A percentile compares a stretch with the other conserved stretches of the same genome.
Conservation (phyloP, 148 eudicot genomes). For the Vaccinium vitisidaea region DNA sequence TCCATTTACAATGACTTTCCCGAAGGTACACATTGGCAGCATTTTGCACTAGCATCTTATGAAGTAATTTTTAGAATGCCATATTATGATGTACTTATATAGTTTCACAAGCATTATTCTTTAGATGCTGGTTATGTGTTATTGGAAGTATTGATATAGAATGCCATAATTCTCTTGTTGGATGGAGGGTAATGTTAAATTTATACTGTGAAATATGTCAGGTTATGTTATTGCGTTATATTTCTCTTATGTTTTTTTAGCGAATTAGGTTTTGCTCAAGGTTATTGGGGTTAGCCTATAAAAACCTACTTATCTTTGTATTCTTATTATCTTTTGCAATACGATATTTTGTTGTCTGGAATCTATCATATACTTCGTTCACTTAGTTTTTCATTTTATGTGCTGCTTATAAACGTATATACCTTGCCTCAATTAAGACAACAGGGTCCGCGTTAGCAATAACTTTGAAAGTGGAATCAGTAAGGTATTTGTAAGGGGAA, state of each 20-base stretch:
- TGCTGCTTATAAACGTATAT: neutral
- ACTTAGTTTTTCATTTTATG: neutral
- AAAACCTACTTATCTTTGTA: no score
- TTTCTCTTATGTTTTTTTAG: no score
- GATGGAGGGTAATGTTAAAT: neutral
- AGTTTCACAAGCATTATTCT: neutral
- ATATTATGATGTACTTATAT: neutral
- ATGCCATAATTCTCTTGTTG: neutral
- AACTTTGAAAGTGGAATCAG: neutral
- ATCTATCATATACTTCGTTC: neutral
- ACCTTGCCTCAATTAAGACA: neutral
- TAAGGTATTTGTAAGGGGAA: neutral
- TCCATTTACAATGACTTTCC: constrained; percentile 80
- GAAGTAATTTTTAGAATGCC: neutral
- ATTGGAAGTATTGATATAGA: neutral
- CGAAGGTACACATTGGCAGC: constrained; percentile 49
- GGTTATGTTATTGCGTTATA: no score
- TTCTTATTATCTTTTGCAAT: no score
- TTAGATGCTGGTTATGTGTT: neutral
- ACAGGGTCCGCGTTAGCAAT: neutral
- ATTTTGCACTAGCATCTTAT: neutral
- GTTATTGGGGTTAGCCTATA: no score
- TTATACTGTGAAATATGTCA: no score
- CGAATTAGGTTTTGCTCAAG: no score
- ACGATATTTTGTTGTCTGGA: no score